Conservation (phyloP, 768 basidiomycete species). For the Russula dissimulans region DNA sequence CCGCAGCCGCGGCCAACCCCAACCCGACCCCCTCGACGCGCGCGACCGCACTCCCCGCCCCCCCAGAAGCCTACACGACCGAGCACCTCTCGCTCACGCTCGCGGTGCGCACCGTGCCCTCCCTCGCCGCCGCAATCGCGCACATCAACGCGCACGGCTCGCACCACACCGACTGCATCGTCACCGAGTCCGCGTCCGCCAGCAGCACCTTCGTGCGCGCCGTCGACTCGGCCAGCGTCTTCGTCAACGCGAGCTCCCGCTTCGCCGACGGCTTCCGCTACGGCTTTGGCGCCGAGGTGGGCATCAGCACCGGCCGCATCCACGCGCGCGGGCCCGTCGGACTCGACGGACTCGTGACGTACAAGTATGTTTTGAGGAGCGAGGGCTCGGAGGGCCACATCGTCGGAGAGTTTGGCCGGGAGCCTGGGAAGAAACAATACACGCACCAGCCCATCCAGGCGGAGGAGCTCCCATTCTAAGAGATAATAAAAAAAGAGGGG, state of each 20-base stretch:
- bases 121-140: constrained; percentile 62
- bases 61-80: constrained; percentile 62
- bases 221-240: constrained; percentile 88
- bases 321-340: constrained; percentile 97
- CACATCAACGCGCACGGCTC: constrained; percentile 93
- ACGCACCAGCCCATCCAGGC: constrained; percentile 49
- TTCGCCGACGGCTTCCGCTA: constrained; percentile 97
- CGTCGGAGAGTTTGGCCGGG: constrained; percentile 77
- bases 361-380: constrained; percentile 92
- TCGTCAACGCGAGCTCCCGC: constrained; percentile 89
- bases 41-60: constrained; percentile 37
- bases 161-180: constrained; percentile 90
- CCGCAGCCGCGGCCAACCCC: constrained; percentile 19
- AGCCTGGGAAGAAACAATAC: constrained; percentile 59
- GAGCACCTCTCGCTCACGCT: constrained; percentile 85
- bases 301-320: constrained; percentile 92
- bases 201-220: constrained; percentile 73
- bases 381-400: constrained; percentile 65
- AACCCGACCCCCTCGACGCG: constrained; percentile 40
- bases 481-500: neutral
- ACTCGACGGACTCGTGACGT: constrained; percentile 85
- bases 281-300: constrained; percentile 96
- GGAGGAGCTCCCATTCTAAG: constrained; percentile 42
- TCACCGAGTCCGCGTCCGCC: constrained; percentile 66
- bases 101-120: constrained; percentile 68